Evolutionary conservation across 768 basidiomycete species (phyloP).

Genomic region (Agaricus blazei): DNA sequence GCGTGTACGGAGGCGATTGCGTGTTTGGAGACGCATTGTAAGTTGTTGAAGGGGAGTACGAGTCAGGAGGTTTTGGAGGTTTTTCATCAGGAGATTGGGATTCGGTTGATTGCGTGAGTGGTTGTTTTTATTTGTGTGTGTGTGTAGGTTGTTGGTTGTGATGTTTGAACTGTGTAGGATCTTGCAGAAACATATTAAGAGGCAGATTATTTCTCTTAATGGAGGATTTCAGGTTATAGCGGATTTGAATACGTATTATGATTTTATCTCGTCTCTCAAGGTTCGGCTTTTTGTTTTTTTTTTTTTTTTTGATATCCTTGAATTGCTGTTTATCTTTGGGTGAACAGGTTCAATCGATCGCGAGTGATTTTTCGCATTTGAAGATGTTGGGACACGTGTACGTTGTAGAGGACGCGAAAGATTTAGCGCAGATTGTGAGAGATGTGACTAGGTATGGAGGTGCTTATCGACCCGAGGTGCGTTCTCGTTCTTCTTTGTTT

Average conservation of each 20-base stretch:
- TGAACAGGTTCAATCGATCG: constrained; percentile 65
- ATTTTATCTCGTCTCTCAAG: constrained; percentile 84
- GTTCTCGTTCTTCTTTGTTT: constrained; percentile 5
- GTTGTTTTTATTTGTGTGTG: not conserved
- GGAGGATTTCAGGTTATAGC: constrained; percentile 97
- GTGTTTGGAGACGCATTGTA: constrained; percentile 88
- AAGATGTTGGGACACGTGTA: constrained; percentile 98
- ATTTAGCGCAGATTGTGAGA: constrained; percentile 91
- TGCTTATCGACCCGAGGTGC: constrained; percentile 87
- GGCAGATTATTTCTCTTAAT: constrained; percentile 90
- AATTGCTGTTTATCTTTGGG: no score
- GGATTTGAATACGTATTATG: constrained; percentile 90
- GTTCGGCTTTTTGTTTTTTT: constrained; percentile 25
- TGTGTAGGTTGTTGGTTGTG: no score
- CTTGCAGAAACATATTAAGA: constrained; percentile 92
- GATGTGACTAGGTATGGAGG: constrained; percentile 97
- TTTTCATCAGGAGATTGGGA: constrained; percentile 96
- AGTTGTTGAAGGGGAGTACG: constrained; percentile 86
- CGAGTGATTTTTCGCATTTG: constrained; percentile 85
- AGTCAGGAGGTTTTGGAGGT: constrained; percentile 96
- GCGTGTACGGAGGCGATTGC: constrained; percentile 89
- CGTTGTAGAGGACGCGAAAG: constrained; percentile 93
- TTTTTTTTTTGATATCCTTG: no score
- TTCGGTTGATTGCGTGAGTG: constrained; percentile 74
- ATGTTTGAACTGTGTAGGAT: constrained; percentile 46